phyloP scores from a whole-genome alignment of 2,329 filamentous ascomycete species.

The Ustilaginoidea virens region DNA sequence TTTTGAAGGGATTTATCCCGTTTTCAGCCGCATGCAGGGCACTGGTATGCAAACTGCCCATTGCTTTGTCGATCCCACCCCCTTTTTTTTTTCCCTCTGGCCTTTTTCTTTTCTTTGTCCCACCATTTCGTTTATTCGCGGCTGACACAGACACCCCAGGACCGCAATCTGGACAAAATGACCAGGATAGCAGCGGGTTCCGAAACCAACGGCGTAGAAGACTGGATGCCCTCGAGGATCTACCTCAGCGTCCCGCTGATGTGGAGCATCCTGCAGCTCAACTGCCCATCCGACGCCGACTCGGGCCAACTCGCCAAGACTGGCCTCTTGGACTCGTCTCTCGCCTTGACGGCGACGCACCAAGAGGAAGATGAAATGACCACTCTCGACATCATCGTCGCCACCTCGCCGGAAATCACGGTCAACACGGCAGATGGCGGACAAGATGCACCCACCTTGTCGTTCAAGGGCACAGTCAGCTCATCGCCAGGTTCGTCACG shows the following conservation, averaged over 20 bases:
- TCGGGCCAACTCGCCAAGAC: slow-evolving; percentile 18
- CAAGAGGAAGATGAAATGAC: slow-evolving; percentile 20
- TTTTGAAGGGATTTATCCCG: slow-evolving; percentile 30
- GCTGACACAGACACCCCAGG: slow-evolving; percentile 16
- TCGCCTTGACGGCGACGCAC: slow-evolving; percentile 15
- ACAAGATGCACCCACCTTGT: slow-evolving; percentile 28
- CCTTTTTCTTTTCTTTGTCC: too few relatives aligned
- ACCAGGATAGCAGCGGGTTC: slow-evolving; percentile 32
- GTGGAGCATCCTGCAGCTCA: slow-evolving; percentile 36
- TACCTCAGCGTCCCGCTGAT: slow-evolving; percentile 35
- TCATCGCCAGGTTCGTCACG: slow-evolving; percentile 11
- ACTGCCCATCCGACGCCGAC: too few relatives aligned
- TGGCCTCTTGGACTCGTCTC: slow-evolving; percentile 26
- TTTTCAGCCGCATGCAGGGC: slow-evolving; percentile 29
- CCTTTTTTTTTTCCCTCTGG: too few relatives aligned
- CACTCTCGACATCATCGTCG: slow-evolving; percentile 32
- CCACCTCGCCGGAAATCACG: slow-evolving; percentile 33
- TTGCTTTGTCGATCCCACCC: too few relatives aligned
- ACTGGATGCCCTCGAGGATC: slow-evolving; percentile 37
- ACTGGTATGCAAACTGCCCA: too few relatives aligned
- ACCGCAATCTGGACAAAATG: slow-evolving; percentile 31
- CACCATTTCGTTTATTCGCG: too few relatives aligned
- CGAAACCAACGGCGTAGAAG: slow-evolving; percentile 29
- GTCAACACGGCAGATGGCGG: slow-evolving; percentile 36
- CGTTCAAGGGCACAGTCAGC: slow-evolving; percentile 15